Conservation (phyloP, 2,329 filamentous ascomycete species). For the Neonectria hederae region DNA sequence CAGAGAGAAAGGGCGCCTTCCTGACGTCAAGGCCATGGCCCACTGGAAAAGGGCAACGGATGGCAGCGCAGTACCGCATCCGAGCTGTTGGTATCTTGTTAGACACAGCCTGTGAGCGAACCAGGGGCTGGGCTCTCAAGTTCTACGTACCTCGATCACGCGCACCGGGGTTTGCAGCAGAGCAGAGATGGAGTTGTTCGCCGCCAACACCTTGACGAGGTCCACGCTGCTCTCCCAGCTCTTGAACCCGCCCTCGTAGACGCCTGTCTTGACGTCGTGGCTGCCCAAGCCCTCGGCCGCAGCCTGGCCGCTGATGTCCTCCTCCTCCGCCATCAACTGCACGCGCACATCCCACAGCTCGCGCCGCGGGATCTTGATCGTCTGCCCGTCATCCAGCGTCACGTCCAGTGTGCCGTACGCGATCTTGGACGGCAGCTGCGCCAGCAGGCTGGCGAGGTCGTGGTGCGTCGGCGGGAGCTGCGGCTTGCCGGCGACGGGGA, state of each 20-base stretch:
- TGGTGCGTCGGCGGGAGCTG: constrained; percentile 65
- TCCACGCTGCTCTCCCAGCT: constrained; percentile 90
- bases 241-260: constrained; percentile 90
- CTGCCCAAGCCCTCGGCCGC: constrained; percentile 63
- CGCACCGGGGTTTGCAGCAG: constrained; percentile 50
- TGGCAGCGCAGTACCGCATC: constrained; percentile 81
- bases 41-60: constrained; percentile 76
- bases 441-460: constrained; percentile 60
- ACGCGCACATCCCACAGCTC: constrained; percentile 85
- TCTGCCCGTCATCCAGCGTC: constrained; percentile 63
- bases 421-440: constrained; percentile 75
- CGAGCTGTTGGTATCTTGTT: constrained; percentile 62
- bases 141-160: constrained; percentile 63
- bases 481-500: constrained; percentile 69
- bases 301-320: constrained; percentile 51
- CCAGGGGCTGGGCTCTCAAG: neutral
- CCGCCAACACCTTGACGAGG: constrained; percentile 73
- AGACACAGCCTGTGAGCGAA: neutral
- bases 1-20: constrained; percentile 60
- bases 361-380: constrained; percentile 71
- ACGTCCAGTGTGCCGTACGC: constrained; percentile 72
- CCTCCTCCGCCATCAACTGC: constrained; percentile 81
- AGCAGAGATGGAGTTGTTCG: constrained; percentile 49
- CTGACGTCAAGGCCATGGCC: constrained; percentile 49
- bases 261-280: constrained; percentile 80